phyloP scores from a whole-genome alignment of 2,329 filamentous ascomycete species.

The Ophiostoma sp. region DNA sequence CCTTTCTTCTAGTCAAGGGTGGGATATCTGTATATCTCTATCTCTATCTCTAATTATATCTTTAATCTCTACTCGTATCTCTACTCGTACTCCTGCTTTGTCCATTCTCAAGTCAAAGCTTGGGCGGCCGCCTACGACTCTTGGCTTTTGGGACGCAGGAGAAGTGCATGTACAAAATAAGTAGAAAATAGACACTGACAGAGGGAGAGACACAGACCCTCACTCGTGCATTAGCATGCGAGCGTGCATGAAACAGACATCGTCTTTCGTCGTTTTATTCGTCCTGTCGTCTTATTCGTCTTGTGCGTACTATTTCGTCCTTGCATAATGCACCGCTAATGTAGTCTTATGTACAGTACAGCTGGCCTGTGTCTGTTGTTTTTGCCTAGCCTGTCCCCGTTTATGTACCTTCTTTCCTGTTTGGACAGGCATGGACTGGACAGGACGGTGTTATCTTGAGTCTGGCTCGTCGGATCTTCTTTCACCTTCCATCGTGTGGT shows the following conservation, averaged over 20 bases:
- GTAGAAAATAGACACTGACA: not conserved
- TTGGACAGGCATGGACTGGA: not conserved
- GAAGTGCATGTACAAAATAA: not conserved
- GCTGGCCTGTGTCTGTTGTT: conserved; percentile 2
- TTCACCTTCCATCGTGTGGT: not conserved
- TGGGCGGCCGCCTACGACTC: too few species aligned
- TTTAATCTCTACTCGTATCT: too few species aligned
- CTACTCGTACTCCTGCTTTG: too few species aligned
- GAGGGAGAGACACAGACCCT: not conserved
- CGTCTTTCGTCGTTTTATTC: conserved; percentile 1
- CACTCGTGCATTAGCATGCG: conserved; percentile 10
- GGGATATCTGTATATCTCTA: not conserved
- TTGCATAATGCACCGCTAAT: conserved; percentile 15
- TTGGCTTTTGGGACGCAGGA: not conserved
- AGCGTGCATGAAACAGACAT: conserved; percentile 5
- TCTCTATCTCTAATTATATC: not conserved
- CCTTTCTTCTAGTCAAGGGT: too few species aligned
- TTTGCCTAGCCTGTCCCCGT: not conserved
- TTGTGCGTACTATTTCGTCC: conserved; percentile 8
- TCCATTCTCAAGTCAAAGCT: too few species aligned
- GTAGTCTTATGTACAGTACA: conserved; percentile 1
- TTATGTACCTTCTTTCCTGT: conserved; percentile 1
- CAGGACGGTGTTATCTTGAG: not conserved
- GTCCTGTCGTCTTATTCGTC: not conserved
- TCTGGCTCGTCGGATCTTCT: not conserved